phyloP scores from a whole-genome alignment of 257 asterid genomes.

The Rubia yunnanensis region DNA sequence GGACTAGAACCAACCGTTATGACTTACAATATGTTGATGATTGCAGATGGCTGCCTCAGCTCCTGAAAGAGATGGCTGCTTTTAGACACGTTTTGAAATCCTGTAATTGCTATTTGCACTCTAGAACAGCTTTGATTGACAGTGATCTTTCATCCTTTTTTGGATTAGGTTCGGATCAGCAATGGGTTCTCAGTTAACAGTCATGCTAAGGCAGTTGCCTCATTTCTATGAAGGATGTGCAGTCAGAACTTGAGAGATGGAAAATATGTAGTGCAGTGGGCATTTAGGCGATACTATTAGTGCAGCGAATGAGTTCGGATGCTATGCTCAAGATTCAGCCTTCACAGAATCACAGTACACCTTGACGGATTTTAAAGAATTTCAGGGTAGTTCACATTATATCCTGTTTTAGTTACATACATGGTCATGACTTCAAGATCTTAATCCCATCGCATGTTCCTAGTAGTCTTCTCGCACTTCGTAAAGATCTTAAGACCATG shows the following conservation, averaged over 20 bases:
- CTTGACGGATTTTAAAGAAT: background rate
- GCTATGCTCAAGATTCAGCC: background rate
- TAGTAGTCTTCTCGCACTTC: no score
- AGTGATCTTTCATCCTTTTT: background rate
- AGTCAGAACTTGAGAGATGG: background rate
- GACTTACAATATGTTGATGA: constrained; percentile 92
- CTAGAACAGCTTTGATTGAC: background rate
- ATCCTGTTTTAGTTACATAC: no score
- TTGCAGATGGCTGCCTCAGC: constrained; percentile 82
- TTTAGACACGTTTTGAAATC: background rate
- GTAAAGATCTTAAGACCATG: no score
- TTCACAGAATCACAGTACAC: background rate
- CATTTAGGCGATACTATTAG: background rate
- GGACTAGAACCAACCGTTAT: constrained; percentile 74
- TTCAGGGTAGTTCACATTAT: no score
- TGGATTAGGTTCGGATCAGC: background rate
- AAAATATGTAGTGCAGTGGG: background rate
- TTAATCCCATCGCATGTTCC: no score
- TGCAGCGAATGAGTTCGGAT: background rate
- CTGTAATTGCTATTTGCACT: background rate
- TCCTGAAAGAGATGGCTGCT: constrained; percentile 85
- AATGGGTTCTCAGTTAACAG: background rate
- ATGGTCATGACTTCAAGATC: no score
- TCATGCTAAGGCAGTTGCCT: no score
- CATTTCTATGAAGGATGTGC: background rate